These are phyloP conservation scores for Metschnikowia cubensis DNA, from an alignment of 805 yeast genomes.

Conservation along the genomic window DNA sequence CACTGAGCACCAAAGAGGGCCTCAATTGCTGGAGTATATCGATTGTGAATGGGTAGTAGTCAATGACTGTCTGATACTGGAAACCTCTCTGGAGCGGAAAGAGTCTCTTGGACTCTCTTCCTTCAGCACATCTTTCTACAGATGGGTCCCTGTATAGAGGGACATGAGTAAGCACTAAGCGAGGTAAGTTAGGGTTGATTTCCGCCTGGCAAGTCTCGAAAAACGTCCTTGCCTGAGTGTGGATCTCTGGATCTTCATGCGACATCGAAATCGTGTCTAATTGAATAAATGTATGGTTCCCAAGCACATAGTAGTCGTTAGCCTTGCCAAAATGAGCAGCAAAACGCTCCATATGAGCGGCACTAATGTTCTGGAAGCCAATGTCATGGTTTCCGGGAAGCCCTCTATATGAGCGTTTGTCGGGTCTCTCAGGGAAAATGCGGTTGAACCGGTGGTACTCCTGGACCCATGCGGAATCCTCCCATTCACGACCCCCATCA, in stretches of 20 bases:
- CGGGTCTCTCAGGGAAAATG: constrained; percentile 58
- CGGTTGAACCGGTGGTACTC: constrained; percentile 67
- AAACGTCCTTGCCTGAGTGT: constrained; percentile 51
- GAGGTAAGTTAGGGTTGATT: constrained; percentile 42
- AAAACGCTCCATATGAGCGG: constrained; percentile 58
- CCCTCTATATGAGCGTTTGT: constrained; percentile 34
- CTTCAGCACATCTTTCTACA: constrained; percentile 65
- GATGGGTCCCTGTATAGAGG: constrained; percentile 74
- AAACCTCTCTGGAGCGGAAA: constrained; percentile 73
- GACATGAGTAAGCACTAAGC: constrained; percentile 78
- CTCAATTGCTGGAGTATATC: constrained; percentile 53
- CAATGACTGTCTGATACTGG: constrained; percentile 90
- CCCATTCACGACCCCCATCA: constrained; percentile 94
- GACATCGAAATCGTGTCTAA: constrained; percentile 83
- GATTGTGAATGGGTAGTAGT: constrained; percentile 48
- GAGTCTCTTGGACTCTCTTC: constrained; percentile 59
- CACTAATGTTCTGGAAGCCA: constrained; percentile 78
- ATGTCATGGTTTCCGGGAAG: constrained; percentile 95
- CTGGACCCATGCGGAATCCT: constrained; percentile 57
- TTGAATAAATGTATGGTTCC: constrained; percentile 68
- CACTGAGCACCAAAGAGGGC: constrained; percentile 76
- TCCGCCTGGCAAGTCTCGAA: constrained; percentile 32
- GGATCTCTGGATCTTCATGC: constrained; percentile 43
- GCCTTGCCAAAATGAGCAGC: constrained; percentile 70
- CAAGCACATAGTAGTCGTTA: constrained; percentile 49